Evolutionary conservation across 2,329 filamentous ascomycete genomes (phyloP), one percentile per base, ranked within the genome.

Genomic region (Macrophomina pseudophaseolina): DNA sequence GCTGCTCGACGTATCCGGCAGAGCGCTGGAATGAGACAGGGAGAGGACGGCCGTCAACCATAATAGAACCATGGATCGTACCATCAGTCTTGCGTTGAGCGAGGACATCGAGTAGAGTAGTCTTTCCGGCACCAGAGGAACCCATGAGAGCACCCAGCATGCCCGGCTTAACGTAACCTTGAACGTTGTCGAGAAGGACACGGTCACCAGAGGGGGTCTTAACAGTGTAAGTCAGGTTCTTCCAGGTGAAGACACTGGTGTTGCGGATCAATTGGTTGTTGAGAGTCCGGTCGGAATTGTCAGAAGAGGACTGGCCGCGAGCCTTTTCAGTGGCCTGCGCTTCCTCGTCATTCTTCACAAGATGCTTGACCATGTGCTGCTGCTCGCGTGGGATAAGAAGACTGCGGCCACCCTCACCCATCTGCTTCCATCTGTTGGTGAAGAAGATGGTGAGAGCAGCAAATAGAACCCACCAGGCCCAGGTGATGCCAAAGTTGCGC

Each of bases 201-300:
- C 52, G 58, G 8, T 68, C 56, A n/a, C 63, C 66, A 9, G 66
- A 58, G 0, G 73, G 72, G 2, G 73, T 67, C 49, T 68, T 63
- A 42, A 69, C 65, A 11, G 54, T 64, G 59, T 69, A 69, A 23
- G 52, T 51, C 28, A 69, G 40, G 38, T 69, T 68, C 32, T 68
- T 64, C 68, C 90, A 94, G 1, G 91, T 94, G 66, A 96, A 91
- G 0, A 91, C 82, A 0, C 87, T 89, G 0, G 85, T 89, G 74
- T 91, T 91, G 32, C 84, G 84, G 35, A 88, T 77, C 0, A 91
- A 80, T 35, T 81, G 74, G 2, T 74, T 75, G 46, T 81, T 77
- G n/a, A 75, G 52, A 7, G 49, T 60, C 4, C 68, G 53, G 5
- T 63, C 42, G 1, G 42, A 46, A 11, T 33, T 32, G 30, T 62